Evolutionary conservation across 148 eudicot species (phyloP).

Genomic region (Cornus kousa): DNA sequence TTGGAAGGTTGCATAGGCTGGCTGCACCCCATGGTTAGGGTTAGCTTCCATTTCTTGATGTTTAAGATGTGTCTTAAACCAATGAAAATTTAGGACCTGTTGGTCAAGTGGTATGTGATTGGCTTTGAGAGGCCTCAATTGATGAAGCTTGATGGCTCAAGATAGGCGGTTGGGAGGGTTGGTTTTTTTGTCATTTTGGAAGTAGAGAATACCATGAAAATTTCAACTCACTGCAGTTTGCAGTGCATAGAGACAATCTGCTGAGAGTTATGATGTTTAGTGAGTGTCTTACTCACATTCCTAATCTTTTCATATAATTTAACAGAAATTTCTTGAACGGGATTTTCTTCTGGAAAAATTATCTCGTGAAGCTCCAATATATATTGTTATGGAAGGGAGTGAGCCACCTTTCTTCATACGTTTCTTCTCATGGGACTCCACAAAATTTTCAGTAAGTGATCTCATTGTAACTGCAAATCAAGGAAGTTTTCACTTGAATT

Average conservation of each 20-base stretch:
- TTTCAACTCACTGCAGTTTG: not conserved
- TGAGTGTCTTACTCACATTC: not conserved
- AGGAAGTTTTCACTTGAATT: not conserved
- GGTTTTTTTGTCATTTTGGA: not conserved
- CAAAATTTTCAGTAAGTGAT: constrained; percentile 67
- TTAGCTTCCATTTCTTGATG: not conserved
- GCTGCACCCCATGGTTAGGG: not conserved
- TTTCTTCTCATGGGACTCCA: constrained; percentile 88
- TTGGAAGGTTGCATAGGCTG: not conserved
- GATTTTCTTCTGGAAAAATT: constrained; percentile 77
- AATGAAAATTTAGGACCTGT: not conserved
- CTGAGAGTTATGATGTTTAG: not conserved
- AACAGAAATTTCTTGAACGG: constrained; percentile 86
- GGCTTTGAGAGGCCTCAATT: not conserved
- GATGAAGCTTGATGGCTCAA: not conserved
- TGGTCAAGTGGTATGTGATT: not conserved
- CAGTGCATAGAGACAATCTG: not conserved
- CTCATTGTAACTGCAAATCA: not conserved
- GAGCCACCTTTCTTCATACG: constrained; percentile 94
- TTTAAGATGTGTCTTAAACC: constrained; percentile 1
- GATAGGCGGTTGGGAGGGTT: not conserved
- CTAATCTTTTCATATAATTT: constrained; percentile 11
- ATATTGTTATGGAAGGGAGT: constrained; percentile 73
- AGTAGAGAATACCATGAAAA: not conserved
- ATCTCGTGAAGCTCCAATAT: constrained; percentile 70